A percentile compares a stretch with the other conserved stretches of the same genome.
phyloP scores from a whole-genome alignment of 495 filamentous ascomycete species.

The Pseudotulostoma volvatum region DNA sequence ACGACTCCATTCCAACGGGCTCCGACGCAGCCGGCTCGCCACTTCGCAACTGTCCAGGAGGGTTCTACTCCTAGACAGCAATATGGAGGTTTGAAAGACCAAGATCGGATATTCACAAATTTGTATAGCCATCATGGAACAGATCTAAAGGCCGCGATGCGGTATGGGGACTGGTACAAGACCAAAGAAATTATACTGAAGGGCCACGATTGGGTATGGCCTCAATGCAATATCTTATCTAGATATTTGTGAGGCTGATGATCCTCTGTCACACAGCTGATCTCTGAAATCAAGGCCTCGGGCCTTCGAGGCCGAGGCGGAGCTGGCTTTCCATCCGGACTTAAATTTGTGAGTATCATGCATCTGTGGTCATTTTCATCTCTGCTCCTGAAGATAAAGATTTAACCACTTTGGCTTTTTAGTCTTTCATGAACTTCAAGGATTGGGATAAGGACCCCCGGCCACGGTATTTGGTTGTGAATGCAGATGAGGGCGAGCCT shows the following conservation, averaged over 20 bases:
- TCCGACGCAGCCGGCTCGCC: constrained; percentile 38
- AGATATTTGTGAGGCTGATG: constrained; percentile 1
- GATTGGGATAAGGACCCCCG: constrained; percentile 97
- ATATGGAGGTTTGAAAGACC: constrained; percentile 77
- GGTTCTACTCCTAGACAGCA: constrained; percentile 49
- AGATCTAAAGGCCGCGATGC: constrained; percentile 87
- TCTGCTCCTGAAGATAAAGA: constrained; percentile 1
- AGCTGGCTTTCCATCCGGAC: constrained; percentile 90
- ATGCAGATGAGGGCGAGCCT: constrained; percentile 96
- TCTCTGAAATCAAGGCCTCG: constrained; percentile 88
- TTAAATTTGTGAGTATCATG: constrained; percentile 75
- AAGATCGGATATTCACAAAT: constrained; percentile 98
- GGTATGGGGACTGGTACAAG: constrained; percentile 98
- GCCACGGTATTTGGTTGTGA: constrained; percentile 91
- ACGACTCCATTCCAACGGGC: no score
- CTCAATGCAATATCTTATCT: constrained; percentile 11
- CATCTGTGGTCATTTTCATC: not conserved
- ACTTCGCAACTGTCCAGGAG: constrained; percentile 84
- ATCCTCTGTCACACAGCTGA: constrained; percentile 70
- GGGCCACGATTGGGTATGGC: constrained; percentile 82
- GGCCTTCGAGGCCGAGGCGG: constrained; percentile 91
- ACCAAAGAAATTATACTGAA: constrained; percentile 96
- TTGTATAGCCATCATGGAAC: constrained; percentile 83
- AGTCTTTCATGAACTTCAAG: constrained; percentile 99
- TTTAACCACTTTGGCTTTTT: constrained; percentile 12